Conservation (phyloP, 1,284 basidiomycete genomes). For the Ustilago shanxiensis region DNA sequence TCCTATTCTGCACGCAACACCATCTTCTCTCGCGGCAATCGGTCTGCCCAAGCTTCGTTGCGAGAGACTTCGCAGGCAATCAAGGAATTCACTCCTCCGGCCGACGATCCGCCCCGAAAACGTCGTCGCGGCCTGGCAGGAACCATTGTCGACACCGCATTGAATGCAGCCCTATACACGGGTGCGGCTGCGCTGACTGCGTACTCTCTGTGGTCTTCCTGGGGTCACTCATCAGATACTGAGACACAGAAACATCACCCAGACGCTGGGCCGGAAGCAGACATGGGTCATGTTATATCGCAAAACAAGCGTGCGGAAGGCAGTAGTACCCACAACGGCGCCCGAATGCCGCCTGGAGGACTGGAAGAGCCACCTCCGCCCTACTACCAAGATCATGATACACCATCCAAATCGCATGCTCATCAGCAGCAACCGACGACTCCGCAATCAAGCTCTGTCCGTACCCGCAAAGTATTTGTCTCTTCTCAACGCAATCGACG, state of each 20-base stretch:
- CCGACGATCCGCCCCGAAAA: conserved; percentile 45
- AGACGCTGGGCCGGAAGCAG: conserved; percentile 29
- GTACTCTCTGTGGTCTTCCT: conserved; percentile 55
- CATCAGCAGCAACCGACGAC: conserved; percentile 15
- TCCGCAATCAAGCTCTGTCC: conserved; percentile 19
- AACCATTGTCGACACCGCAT: conserved; percentile 53
- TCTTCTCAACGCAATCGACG: conserved; percentile 45
- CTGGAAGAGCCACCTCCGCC: conserved; percentile 54
- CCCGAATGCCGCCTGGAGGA: conserved; percentile 20
- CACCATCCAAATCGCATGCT: conserved; percentile 6
- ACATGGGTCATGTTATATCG: conserved; percentile 36
- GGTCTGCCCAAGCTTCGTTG: conserved; percentile 28
- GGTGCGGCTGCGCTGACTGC: conserved; percentile 59
- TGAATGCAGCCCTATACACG: conserved; percentile 56
- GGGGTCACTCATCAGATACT: conserved; percentile 38
- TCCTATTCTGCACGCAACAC: conserved; percentile 19
- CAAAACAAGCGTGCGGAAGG: conserved; percentile 6
- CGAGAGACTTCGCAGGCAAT: conserved; percentile 23
- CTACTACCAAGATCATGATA: conserved; percentile 30
- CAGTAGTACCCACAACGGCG: conserved; percentile 2
- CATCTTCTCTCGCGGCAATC: conserved; percentile 41
- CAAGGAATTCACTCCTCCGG: conserved; percentile 3
- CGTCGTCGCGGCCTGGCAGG: conserved; percentile 51
- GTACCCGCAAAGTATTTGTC: conserved; percentile 44
- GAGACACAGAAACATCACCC: conserved; percentile 35